Evolutionary conservation across 768 basidiomycete species (phyloP), one percentile per base, ranked within the genome.

Genomic region (Paxillus ammoniavirescens): DNA sequence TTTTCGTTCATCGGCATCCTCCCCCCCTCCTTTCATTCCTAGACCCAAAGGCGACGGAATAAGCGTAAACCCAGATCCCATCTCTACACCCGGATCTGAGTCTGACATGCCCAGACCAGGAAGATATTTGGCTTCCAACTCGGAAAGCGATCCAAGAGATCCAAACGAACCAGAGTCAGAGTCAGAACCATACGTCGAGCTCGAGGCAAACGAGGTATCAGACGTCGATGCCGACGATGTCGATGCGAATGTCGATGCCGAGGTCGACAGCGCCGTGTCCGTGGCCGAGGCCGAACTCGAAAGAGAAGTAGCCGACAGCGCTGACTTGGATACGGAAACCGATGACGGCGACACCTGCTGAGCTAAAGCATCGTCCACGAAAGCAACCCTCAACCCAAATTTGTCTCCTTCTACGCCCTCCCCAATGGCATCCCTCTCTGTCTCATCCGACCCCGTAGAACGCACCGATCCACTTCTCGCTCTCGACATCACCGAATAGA

Each of bases 11-110:
- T 47, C 42, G 15, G 17, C 38, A 12, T 2, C 38, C 1, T 18
- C 38, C 6, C 38, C 35, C 14, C 5, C 12, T 17, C 38, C 38
- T 18, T 8, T 9, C 37, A 26, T 8, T 10, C 64, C 65, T 2
- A 68, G 52, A 18, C 26, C 55, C 56, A 68, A 38, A 8, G 65
- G 66, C 1, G 66, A 59, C 4, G 65, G 63, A 18, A 53, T 64
- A 30, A 66, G 66, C 7, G 63, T 45, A 37, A 66, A 66, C n/a
- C 51, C 53, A 1, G 53, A 33, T 21, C 50, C 64, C 4, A 43
- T 35, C 21, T 49, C 28, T 6, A 30, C 28, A 30, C 6, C 58
- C 2, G 45, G 2, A 13, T 26, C 43, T 4, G 35, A 17, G 47
- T 47, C 55, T 8, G 51, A 50, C 38, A 56, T 65, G 47, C 17